Conservation (phyloP, 176 grass and related monocot species). For the Pontederia crassipes region DNA sequence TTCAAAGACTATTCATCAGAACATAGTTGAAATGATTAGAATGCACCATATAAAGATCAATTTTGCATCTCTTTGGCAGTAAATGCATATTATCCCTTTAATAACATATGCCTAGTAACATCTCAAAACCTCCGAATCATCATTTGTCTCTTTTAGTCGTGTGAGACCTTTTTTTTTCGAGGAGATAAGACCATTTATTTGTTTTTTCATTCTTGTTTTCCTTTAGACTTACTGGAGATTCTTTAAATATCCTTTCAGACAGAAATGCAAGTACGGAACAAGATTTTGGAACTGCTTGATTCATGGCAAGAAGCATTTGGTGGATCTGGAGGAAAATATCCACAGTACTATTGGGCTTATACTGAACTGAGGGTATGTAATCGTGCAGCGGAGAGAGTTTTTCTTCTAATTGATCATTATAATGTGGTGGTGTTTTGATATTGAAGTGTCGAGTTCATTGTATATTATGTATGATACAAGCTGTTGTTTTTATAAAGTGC, state of each 20-base stretch:
- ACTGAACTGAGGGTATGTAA: conserved; percentile 61
- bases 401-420: no score
- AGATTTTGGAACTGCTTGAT: conserved; percentile 72
- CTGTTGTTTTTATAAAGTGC: no score
- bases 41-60: background rate
- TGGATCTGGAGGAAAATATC: conserved; percentile 71
- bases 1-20: background rate
- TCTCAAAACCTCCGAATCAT: no score
- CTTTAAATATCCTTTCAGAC: conserved; percentile 33
- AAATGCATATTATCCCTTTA: background rate
- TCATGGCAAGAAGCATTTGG: conserved; percentile 99
- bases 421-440: no score
- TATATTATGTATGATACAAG: no score
- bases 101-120: background rate
- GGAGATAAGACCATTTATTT: background rate
- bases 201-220: background rate
- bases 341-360: conserved; percentile 81
- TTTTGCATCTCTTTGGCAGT: no score
- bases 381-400: no score
- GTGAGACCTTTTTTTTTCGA: background rate
- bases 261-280: conserved; percentile 83
- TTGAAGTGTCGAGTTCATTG: no score
- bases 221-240: background rate
- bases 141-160: no score
- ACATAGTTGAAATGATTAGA: background rate